Base-by-base conservation (phyloP, 345 rosid species). In the Euphorbia lathyris region DNA sequence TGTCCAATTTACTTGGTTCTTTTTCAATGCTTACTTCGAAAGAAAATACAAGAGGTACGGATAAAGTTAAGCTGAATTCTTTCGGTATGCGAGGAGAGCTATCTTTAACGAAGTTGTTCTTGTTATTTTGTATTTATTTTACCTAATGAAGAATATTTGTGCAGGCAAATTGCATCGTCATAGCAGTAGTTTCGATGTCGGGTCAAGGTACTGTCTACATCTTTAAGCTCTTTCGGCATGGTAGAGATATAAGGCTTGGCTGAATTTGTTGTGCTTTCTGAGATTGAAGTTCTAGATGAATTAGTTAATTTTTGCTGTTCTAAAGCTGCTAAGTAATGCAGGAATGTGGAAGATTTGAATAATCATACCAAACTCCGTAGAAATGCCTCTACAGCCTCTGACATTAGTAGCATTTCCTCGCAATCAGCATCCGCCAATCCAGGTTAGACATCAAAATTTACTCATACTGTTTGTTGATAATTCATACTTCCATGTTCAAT, bases 1-100 rank as follows among this genome's bases (percentile, higher is more conserved):
- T 92, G 96, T 89, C 93, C 38, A 76, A 79, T 76, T 83, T 92
- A 77, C 63, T 96, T 71, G 85, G 88, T 72, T 90, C 96, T 67
- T 86, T 92, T 71, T 83, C 97, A 8, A 68, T 73, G 78, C 78
- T 78, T 74, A 70, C 96, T 58, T 72, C 83, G 53, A 79, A 78
- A 51, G 92, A 92, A 63, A 80, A 86, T 51, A 77, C 73, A 71
- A 83, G 71, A 83, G 90, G 92, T 91, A 81, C 19, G 55, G 50
- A 53, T 27, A 52, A 59, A 53, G 55, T 22, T 23, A 13, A 22
- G 48, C 42, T 5, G 42, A 50, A 48, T 47, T 34, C 63, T 11
- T 69, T 29, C 43, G 65, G n/a, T 42, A 47, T 38, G 9, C 52
- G 40, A 43, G 71, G 38, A 64, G 60, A 9, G n/a, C 8, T 2